Evolutionary conservation across 2,329 filamentous ascomycete species (phyloP), one percentile per base, ranked within the genome.

Genomic region (Xylariaceae sp.): DNA sequence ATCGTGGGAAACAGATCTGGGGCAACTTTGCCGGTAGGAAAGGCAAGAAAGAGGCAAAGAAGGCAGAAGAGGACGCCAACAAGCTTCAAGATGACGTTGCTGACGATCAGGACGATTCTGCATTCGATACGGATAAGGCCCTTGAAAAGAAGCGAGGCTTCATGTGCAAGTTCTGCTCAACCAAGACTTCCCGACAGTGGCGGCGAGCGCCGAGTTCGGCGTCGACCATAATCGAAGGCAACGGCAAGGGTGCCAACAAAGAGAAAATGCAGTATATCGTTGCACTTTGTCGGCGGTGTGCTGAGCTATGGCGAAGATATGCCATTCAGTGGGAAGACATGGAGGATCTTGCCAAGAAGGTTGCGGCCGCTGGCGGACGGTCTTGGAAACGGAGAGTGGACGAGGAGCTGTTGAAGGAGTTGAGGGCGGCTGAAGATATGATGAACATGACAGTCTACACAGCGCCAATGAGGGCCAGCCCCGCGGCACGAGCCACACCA

Each of bases 301-400:
- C 89, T 17, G 82, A 92, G 54, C 70, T 98, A 7, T 98, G 92
- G 92, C 83, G 92, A 34, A 86, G 90, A 49, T 98, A 98, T 62
- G 90, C 84, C 12, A 88, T 98, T 46, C 87, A 94, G 50, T 98
- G 88, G 81, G 92, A 97, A 62, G 87, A 94, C 50, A 76, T 88
- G 11, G 92, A 97, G 29, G 90, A 97, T 54, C 77, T 95, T 26
- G 78, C 83, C 27, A 94, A 89, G 67, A 94, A 95, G 66, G 81
- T 94, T 29, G 78, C 82, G 1, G 79, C 84, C 48, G 78, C 81
- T 31, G 86, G 88, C 30, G 85, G 85, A 31, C 83, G 87, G 51
- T 83, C 85, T 4, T 89, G 83, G 79, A 94, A 92, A 66, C 80
- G 86, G 42, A 86, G 85, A 58, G 82, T 94, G 41, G 92, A 98